Conservation (phyloP, 2,329 filamentous ascomycete genomes). For the Colletotrichum shisoi region DNA sequence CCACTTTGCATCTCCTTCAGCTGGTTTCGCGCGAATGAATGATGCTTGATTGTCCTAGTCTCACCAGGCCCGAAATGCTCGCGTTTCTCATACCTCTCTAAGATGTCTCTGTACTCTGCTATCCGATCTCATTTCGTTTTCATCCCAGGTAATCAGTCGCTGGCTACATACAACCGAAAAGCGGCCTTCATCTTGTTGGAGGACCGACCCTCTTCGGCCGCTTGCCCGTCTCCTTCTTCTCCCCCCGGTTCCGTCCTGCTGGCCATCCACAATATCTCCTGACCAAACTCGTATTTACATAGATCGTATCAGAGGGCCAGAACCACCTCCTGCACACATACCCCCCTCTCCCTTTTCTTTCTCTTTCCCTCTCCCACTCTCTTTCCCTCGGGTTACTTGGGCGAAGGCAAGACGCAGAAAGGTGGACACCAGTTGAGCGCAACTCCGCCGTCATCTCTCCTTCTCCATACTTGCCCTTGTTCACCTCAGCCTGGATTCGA, state of each 20-base stretch:
- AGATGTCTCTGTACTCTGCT: constrained; percentile 12
- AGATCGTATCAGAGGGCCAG: not conserved
- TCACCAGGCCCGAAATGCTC: constrained; percentile 33
- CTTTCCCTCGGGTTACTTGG: not conserved
- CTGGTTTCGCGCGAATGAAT: constrained; percentile 28
- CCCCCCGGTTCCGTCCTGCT: constrained; percentile 18
- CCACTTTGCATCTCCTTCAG: constrained; percentile 17
- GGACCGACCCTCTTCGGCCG: constrained; percentile 19
- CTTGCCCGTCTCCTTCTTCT: constrained; percentile 9
- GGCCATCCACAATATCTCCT: constrained; percentile 14
- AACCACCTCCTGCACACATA: constrained; percentile 10
- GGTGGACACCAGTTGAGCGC: constrained; percentile 23
- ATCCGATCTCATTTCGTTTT: constrained; percentile 19
- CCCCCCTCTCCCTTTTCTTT: no score
- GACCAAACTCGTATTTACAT: constrained; percentile 33
- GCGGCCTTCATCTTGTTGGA: constrained; percentile 11
- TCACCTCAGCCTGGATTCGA: not conserved
- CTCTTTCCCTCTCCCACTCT: no score
- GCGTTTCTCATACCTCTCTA: constrained; percentile 15
- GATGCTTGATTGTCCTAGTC: constrained; percentile 25
- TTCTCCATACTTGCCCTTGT: not conserved
- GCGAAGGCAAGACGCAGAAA: not conserved
- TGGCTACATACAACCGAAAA: constrained; percentile 13
- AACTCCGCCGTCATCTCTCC: constrained; percentile 30
- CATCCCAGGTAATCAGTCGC: constrained; percentile 11